Base-by-base conservation (phyloP, 2,329 filamentous ascomycete genomes). In the Diaporthe citriasiana region DNA sequence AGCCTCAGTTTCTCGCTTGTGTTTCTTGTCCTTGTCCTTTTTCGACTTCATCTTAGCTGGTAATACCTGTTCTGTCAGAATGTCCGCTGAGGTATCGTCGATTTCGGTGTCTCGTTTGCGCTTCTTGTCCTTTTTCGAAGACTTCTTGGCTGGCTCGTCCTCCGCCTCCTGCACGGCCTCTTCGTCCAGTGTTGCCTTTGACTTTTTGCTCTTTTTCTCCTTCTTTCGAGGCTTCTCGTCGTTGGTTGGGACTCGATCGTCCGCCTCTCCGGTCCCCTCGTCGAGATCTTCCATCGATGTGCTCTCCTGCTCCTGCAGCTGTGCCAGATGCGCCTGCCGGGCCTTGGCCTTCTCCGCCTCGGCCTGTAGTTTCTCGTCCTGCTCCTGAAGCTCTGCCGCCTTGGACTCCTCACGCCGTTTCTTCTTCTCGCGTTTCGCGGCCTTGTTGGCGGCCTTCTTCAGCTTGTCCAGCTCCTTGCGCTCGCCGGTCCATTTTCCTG, bases 141-240 rank as follows among this genome's bases (percentile, higher is more conserved):
- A 45, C n/a, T 76, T 74, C 71, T 76, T 76, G 25, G 77, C 75
- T 10, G 76, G 75, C 45, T 78, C 79, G 47, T 75, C 35, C 50
- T 65, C 59, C n/a, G 30, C 8, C 53, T 75, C 51, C 51, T 65
- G 53, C 19, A 33, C 4, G 7, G 35, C 57, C 22, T 42, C 45
- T 19, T 72, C 59, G 9, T 60, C 45, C 53, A 47, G 35, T 35
- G 13, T 78, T 47, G 74, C 65, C 71, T 82, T 82, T 78, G 84
- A 42, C 71, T 73, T 60, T 30, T 85, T 33, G 79, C 81, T 60
- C 75, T 76, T 76, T 30, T 70, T 66, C 30, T 59, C 42, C 57
- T 60, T 72, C 63, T 75, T 69, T 47, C 45, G 50, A 40, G 30
- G 42, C 66, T 81, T 79, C 72, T 80, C 50, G 12, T 73, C 27